Base-by-base conservation (phyloP, 352 stramenopile species). In the Globisporangium radiosum region DNA sequence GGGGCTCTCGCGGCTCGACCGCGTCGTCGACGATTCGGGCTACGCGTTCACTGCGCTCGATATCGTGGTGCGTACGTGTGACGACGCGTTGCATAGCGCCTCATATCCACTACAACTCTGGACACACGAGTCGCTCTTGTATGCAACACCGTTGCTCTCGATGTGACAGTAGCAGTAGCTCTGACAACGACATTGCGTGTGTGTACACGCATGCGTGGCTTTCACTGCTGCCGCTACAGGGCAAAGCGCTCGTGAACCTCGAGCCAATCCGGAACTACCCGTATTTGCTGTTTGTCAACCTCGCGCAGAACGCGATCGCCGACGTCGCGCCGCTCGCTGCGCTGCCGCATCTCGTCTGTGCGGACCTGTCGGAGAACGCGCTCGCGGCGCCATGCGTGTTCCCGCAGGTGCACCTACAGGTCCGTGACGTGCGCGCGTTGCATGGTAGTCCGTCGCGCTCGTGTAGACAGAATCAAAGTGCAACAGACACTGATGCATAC, bases 21-120 rank as follows among this genome's bases (percentile, higher is more conserved):
- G 80, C 33, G 80, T 81, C 40, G 47, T 87, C 17, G 84, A 91
- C 54, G 73, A 91, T 71, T 87, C 81, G 17, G 84, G 81, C 50
- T 93, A 72, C 63, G 81, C 84, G 14, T 91, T 90, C 63, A 90
- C 78, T 14, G 75, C 84, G 15, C 62, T 93, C 37, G 79, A 93
- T 47, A 64, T 85, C 14, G 68, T 83, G 36, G 81, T 85, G 64
- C 19, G 66, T 59, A 14, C 8, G 38, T 36, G n/a, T 40, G 48
- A 15, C 4, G 48, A 2, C 48, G n/a, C 10, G 40, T 44, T 44
- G 40, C 10, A 7, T 44, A 44, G 7, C 40, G 10, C 40, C 10
- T 44, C 17, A 19, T 19, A 19, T 19, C 17, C 17, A 19, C 17
- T 19, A 19, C 17, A 19, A 19, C 17, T 19, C 17, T 19, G 39